These are phyloP conservation scores for Chaetomiaceae sp. DNA, from an alignment of 2,329 filamentous ascomycete genomes.

Conservation along the genomic window DNA sequence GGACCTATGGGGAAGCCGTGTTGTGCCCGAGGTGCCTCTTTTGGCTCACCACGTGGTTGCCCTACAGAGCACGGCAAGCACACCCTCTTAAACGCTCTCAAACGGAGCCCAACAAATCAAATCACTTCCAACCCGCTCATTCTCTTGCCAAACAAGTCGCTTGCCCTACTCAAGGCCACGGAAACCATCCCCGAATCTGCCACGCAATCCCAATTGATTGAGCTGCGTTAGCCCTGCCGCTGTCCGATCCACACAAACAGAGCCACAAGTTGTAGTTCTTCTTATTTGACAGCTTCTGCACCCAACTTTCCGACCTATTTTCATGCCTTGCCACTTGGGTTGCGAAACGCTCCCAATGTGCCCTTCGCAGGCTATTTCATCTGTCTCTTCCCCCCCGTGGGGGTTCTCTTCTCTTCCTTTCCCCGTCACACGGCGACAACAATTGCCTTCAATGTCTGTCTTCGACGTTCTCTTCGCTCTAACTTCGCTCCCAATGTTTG, in stretches of 20 bases:
- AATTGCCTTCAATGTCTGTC: neutral
- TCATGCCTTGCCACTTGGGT: conserved; percentile 10
- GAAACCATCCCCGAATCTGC: neutral
- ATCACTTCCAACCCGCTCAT: neutral
- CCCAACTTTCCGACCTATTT: neutral
- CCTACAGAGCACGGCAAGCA: neutral
- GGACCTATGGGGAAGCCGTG: neutral
- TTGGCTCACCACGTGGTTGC: conserved; percentile 20
- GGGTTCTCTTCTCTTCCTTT: neutral
- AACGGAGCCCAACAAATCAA: conserved; percentile 1
- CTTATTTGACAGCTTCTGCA: conserved; percentile 11
- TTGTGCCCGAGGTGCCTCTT: conserved; percentile 6
- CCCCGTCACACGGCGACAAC: neutral
- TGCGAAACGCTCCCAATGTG: neutral
- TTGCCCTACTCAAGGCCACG: neutral
- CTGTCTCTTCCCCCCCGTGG: neutral
- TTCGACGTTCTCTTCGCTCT: neutral
- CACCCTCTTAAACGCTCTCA: no score
- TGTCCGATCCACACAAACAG: conserved; percentile 5
- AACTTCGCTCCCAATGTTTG: conserved; percentile 17
- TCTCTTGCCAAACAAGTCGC: neutral
- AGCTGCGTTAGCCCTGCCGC: neutral
- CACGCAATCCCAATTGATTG: neutral
- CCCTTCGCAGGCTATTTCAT: conserved; percentile 1
- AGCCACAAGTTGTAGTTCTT: conserved; percentile 3